These are phyloP conservation scores for Moringa oleifera DNA, from an alignment of 345 rosid genomes.

Conservation along the genomic window DNA sequence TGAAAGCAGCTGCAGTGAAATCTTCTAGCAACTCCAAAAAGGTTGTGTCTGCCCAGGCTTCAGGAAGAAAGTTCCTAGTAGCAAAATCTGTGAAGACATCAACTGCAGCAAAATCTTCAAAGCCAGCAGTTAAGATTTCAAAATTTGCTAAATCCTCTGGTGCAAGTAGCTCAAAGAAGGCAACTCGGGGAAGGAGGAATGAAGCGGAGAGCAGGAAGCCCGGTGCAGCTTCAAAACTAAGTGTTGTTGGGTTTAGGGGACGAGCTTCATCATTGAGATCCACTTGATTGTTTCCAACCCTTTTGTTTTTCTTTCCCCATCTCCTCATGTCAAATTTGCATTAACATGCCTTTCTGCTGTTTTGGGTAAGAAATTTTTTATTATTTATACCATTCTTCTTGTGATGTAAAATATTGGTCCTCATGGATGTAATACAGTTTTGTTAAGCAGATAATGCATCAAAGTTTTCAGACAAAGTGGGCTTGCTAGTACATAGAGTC, in stretches of 20 bases:
- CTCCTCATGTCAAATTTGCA: not conserved
- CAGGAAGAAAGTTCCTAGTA: constrained; percentile 29
- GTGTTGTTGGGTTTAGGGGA: constrained; percentile 72
- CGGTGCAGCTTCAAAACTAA: constrained; percentile 39
- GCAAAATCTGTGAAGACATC: constrained; percentile 34
- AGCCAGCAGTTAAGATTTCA: constrained; percentile 23
- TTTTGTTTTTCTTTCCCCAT: not conserved
- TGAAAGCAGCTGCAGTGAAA: constrained; percentile 21
- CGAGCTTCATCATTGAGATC: constrained; percentile 41
- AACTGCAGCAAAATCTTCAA: constrained; percentile 34
- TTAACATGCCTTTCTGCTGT: not conserved
- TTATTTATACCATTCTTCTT: not conserved
- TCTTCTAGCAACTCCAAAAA: constrained; percentile 19
- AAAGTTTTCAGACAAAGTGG: no score
- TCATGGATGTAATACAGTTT: not conserved
- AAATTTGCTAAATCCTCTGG: constrained; percentile 9
- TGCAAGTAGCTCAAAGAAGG: constrained; percentile 14
- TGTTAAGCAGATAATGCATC: not conserved
- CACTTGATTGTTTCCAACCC: constrained; percentile 19
- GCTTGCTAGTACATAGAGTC: no score
- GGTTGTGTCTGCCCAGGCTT: constrained; percentile 17
- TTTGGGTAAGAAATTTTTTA: not conserved
- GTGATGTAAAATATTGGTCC: not conserved
- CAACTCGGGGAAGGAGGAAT: constrained; percentile 20
- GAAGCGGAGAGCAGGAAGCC: constrained; percentile 14